Evolutionary conservation across 306 rosid genomes (phyloP).

Genomic region (Styphnolobium japonicum): DNA sequence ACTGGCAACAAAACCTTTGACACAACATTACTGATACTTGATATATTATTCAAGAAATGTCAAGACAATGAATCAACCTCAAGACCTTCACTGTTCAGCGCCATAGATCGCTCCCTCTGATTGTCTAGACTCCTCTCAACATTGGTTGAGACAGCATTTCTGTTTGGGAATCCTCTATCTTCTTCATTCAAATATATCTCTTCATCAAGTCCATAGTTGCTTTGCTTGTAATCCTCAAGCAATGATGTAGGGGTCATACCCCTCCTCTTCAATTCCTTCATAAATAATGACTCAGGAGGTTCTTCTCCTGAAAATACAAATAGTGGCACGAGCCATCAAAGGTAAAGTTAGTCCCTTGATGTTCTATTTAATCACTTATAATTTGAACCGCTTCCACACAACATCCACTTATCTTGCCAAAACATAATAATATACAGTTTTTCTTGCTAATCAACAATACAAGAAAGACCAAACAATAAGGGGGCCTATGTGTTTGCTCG

Average conservation of each 20-base stretch:
- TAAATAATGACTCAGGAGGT: constrained; percentile 86
- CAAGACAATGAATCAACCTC: constrained; percentile 62
- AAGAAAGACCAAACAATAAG: background rate
- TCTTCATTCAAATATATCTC: constrained; percentile 55
- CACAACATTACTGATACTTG: background rate
- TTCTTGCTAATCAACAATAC: constrained; percentile 1
- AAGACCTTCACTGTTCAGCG: constrained; percentile 94
- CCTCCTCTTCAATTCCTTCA: constrained; percentile 91
- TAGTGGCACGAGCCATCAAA: constrained; percentile 19
- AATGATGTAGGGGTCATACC: constrained; percentile 93
- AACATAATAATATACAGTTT: background rate
- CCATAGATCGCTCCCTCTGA: constrained; percentile 94
- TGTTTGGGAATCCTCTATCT: constrained; percentile 48
- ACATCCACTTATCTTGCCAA: background rate
- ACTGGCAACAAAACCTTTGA: constrained; percentile 5
- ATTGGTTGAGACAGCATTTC: constrained; percentile 74
- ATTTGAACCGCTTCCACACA: background rate
- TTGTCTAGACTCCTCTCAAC: constrained; percentile 69
- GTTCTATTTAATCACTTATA: background rate
- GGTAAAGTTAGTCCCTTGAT: background rate
- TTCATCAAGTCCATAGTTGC: constrained; percentile 51
- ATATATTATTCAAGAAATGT: constrained; percentile 16
- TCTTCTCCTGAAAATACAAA: constrained; percentile 69
- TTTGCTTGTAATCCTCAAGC: constrained; percentile 73
- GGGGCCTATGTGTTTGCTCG: background rate